Percentiles rank a stretch among this genome's conserved stretches.
These are phyloP conservation scores for Jasminum sambac DNA, from an alignment of 257 asterid genomes.

Conservation along the genomic window DNA sequence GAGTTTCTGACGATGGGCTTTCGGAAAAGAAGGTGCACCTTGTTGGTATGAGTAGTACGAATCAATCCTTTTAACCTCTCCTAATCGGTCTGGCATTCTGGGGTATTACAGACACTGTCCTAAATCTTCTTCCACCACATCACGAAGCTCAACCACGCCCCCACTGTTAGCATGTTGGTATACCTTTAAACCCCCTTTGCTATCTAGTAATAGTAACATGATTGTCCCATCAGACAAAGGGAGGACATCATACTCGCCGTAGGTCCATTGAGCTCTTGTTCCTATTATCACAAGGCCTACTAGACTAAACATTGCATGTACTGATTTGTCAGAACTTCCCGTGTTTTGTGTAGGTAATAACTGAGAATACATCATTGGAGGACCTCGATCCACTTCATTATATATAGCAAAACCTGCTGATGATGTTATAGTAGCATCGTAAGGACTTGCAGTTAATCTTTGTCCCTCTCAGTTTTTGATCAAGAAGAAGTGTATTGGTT, in stretches of 20 bases:
- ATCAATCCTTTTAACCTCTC: too few relatives aligned
- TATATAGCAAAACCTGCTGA: not conserved
- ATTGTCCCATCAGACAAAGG: not conserved
- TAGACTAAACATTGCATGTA: not conserved
- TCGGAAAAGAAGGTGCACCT: too few relatives aligned
- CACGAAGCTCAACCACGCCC: not conserved
- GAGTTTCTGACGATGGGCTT: too few relatives aligned
- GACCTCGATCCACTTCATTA: not conserved
- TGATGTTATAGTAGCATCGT: not conserved
- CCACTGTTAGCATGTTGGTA: not conserved
- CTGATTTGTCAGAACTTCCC: not conserved
- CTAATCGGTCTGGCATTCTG: too few relatives aligned
- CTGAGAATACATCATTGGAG: conserved; percentile 1
- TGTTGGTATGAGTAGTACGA: too few relatives aligned
- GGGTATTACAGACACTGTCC: too few relatives aligned
- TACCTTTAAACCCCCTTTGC: not conserved
- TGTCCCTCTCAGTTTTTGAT: conserved; percentile 2
- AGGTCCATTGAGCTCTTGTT: not conserved
- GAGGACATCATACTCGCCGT: not conserved
- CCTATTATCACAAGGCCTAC: not conserved
- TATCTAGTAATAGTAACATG: not conserved
- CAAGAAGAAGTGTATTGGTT: not conserved
- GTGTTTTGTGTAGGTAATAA: not conserved
- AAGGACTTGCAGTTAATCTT: not conserved
- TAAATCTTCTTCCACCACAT: not conserved